phyloP scores from a whole-genome alignment of 129 eudicot species.

The Rutidosis leptorrhynchoides region DNA sequence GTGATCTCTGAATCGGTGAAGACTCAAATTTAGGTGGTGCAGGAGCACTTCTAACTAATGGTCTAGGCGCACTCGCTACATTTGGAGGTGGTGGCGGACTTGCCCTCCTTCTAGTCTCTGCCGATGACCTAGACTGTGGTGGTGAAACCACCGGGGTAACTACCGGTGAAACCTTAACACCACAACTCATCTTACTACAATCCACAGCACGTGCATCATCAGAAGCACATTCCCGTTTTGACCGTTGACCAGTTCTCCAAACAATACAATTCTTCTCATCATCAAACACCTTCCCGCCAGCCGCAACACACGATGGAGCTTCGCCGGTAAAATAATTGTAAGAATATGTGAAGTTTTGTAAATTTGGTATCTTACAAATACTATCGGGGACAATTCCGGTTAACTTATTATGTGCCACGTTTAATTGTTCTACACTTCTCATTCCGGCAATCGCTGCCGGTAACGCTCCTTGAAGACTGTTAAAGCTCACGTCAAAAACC shows the following conservation, averaged over 20 bases:
- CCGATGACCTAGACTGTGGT: slow-evolving; percentile 20
- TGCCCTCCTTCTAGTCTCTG: slow-evolving; percentile 25
- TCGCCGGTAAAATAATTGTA: slow-evolving; percentile 77
- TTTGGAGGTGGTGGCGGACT: slow-evolving; percentile 38
- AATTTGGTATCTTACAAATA: slow-evolving; percentile 58
- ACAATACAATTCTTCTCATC: slow-evolving; percentile 61
- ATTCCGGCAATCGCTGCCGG: slow-evolving; percentile 51
- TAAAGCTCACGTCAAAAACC: slow-evolving; percentile 76
- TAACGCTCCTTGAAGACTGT: slow-evolving; percentile 52
- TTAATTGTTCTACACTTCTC: slow-evolving; percentile 66
- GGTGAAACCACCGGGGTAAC: slow-evolving; percentile 19
- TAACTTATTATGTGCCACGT: slow-evolving; percentile 74
- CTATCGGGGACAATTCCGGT: slow-evolving; percentile 69
- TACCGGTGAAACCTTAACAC: slow-evolving; percentile 11
- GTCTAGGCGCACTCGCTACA: slow-evolving; percentile 28
- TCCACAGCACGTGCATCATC: slow-evolving; percentile 57
- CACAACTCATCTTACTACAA: slow-evolving; percentile 62
- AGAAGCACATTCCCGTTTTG: slow-evolving; percentile 51
- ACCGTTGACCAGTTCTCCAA: slow-evolving; percentile 52
- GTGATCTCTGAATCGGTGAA: slow-evolving; percentile 43
- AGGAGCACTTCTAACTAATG: slow-evolving; percentile 17
- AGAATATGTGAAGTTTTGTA: slow-evolving; percentile 74
- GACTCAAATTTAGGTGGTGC: slow-evolving; percentile 51
- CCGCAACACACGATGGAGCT: slow-evolving; percentile 60
- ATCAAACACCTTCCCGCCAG: slow-evolving; percentile 44